These are phyloP conservation scores for Kwoniella sp. DNA, from an alignment of 768 basidiomycete species.

Conservation along the genomic window DNA sequence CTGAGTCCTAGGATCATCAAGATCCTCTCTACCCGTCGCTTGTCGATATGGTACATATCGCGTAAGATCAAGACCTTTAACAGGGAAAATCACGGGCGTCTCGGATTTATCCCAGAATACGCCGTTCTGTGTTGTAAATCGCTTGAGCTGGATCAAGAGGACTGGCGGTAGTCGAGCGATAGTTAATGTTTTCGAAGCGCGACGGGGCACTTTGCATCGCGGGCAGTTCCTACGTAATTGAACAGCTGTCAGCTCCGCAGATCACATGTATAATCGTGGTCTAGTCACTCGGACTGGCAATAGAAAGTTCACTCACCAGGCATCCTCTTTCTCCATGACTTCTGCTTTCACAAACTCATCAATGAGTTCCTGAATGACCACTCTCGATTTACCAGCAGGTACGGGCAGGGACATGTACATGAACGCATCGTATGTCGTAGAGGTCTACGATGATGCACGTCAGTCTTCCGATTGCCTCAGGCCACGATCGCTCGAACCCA, in stretches of 20 bases:
- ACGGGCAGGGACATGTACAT: constrained; percentile 92
- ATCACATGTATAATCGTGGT: background rate
- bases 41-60: constrained; percentile 83
- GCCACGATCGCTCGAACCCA: no score
- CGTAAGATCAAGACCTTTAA: constrained; percentile 65
- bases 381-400: constrained; percentile 63
- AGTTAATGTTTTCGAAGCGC: constrained; percentile 81
- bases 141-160: constrained; percentile 58
- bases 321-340: constrained; percentile 86
- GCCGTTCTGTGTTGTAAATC: constrained; percentile 48
- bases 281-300: constrained; percentile 1
- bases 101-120: constrained; percentile 93
- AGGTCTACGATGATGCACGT: constrained; percentile 65
- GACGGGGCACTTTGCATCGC: constrained; percentile 82
- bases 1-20: constrained; percentile 76
- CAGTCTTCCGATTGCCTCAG: no score
- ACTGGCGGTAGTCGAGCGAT: constrained; percentile 91
- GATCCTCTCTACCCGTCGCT: constrained; percentile 62
- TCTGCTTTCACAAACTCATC: constrained; percentile 89
- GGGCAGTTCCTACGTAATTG: constrained; percentile 79
- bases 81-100: constrained; percentile 88
- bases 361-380: constrained; percentile 76
- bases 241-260: background rate
- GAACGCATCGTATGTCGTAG: constrained; percentile 94
- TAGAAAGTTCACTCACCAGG: constrained; percentile 66